Percentiles rank a stretch among this genome's conserved stretches.
Evolutionary conservation across 75 land plant species (phyloP).

Genomic region (Isoetes taiwanensis): DNA sequence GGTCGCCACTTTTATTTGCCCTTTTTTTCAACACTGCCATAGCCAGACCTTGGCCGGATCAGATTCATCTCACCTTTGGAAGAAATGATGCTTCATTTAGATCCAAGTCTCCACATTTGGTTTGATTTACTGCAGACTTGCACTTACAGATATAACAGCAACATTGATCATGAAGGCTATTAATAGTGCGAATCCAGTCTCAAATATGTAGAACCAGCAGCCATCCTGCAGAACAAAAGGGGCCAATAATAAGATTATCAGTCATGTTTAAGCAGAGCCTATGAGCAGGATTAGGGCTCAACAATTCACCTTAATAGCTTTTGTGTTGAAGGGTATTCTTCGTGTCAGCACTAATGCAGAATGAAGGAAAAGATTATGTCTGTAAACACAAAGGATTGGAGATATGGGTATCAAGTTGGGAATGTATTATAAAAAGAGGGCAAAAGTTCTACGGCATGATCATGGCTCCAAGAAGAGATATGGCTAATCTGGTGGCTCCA

Average conservation of each 20-base stretch:
- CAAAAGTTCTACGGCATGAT: too few species aligned
- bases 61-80: background rate
- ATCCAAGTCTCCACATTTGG: constrained; percentile 1
- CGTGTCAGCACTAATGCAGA: background rate
- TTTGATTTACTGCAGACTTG: background rate
- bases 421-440: too few species aligned
- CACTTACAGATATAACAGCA: background rate
- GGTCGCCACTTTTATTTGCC: too few species aligned
- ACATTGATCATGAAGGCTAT: constrained; percentile 3
- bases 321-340: background rate
- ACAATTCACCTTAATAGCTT: too few species aligned
- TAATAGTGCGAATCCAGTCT: background rate
- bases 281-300: too few species aligned
- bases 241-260: too few species aligned
- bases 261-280: too few species aligned
- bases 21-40: too few species aligned
- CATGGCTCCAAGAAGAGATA: constrained; percentile 1
- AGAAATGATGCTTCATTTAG: background rate
- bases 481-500: background rate
- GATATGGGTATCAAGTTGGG: too few species aligned
- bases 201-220: background rate
- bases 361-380: constrained; percentile 1
- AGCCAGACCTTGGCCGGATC: too few species aligned
- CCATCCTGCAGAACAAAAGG: background rate
- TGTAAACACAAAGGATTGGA: too few species aligned